A percentile compares a stretch with the other conserved stretches of the same genome.
phyloP scores from a whole-genome alignment of 495 filamentous ascomycete genomes.

The Neurospora sp. region DNA sequence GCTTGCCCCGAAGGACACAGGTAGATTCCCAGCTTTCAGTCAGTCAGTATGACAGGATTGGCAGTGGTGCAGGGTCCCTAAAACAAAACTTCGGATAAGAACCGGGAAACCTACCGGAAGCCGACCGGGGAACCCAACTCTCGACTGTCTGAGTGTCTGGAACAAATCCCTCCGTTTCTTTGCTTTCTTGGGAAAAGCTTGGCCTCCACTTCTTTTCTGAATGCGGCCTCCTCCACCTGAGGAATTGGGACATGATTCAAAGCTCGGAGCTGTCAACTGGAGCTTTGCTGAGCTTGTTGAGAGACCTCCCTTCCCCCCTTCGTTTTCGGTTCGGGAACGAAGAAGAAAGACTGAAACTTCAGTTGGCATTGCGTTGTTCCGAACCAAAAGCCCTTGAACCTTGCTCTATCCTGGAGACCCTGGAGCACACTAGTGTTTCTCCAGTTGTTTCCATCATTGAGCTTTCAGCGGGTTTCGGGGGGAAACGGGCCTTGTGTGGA shows the following conservation, averaged over 20 bases:
- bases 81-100: background rate
- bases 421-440: background rate
- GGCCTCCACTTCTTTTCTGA: background rate
- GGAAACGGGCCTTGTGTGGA: background rate
- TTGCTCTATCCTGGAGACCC: background rate
- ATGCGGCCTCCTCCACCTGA: background rate
- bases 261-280: background rate
- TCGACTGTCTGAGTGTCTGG: background rate
- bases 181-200: background rate
- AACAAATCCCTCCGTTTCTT: background rate
- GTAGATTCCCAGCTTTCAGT: background rate
- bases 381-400: background rate
- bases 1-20: background rate
- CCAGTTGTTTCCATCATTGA: background rate
- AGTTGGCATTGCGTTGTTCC: background rate
- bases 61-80: background rate
- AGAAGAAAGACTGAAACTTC: background rate
- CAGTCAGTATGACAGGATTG: background rate
- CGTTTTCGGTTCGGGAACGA: background rate
- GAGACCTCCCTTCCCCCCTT: background rate
- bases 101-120: background rate
- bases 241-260: background rate
- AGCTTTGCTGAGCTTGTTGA: background rate
- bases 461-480: background rate
- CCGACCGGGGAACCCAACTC: background rate